phyloP scores from a whole-genome alignment of 805 yeast genomes.

The Debaryomyces maramus region DNA sequence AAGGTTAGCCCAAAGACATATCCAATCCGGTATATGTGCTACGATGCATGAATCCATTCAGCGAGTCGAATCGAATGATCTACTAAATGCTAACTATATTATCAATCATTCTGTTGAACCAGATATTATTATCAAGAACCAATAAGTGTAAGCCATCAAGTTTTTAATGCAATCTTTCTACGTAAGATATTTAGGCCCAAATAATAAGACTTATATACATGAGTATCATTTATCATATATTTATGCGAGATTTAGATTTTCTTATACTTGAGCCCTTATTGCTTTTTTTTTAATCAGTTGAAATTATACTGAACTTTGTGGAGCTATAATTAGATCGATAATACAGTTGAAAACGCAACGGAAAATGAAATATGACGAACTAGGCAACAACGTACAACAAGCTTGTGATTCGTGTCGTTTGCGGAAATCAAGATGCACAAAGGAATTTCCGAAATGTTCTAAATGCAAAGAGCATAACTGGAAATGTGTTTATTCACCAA shows the following conservation, averaged over 20 bases:
- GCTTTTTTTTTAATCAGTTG: too few species aligned
- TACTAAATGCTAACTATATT: constrained; percentile 52
- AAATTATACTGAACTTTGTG: too few species aligned
- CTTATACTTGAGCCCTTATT: too few species aligned
- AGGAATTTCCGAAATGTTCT: constrained; percentile 30
- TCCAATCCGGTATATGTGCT: constrained; percentile 48
- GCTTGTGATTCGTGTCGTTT: constrained; percentile 37
- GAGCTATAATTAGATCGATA: too few species aligned
- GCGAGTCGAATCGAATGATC: constrained; percentile 54
- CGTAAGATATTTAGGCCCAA: too few species aligned
- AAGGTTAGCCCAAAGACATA: constrained; percentile 65
- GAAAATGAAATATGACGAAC: neutral
- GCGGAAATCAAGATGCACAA: constrained; percentile 34
- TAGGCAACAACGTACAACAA: constrained; percentile 22
- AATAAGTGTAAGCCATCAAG: neutral
- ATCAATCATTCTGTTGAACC: constrained; percentile 7
- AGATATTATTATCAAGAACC: constrained; percentile 1
- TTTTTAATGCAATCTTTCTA: too few species aligned
- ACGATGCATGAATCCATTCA: constrained; percentile 47
- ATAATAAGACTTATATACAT: too few species aligned
- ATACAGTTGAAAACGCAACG: too few species aligned
- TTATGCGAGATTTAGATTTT: too few species aligned
- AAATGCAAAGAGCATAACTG: constrained; percentile 34
- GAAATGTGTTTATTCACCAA: constrained; percentile 32
- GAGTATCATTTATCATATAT: too few species aligned